Evolutionary conservation across 192 early-diverging fungal species (phyloP).

Genomic region (Backusella macrospora): DNA sequence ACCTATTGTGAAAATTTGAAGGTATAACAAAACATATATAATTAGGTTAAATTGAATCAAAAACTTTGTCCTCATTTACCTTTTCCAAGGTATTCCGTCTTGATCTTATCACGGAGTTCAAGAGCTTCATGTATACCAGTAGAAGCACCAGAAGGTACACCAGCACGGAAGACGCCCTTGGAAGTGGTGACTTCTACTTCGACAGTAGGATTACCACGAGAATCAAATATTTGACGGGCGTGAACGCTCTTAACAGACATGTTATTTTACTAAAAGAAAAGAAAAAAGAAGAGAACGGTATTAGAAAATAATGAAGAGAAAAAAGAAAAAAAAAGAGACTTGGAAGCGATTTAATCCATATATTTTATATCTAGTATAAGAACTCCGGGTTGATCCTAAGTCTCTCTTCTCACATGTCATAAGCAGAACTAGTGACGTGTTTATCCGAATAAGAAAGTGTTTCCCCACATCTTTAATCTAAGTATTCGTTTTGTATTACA

Average conservation of each 20-base stretch:
- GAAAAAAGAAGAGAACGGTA: conserved; percentile 6
- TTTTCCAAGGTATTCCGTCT: conserved; percentile 80
- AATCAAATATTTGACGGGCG: conserved; percentile 96
- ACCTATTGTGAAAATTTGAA: conserved; percentile 51
- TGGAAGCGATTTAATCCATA: not conserved
- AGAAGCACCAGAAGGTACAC: conserved; percentile 97
- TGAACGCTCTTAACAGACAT: conserved; percentile 15
- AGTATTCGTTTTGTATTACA: not conserved
- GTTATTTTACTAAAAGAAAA: conserved; percentile 28
- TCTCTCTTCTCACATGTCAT: conserved; percentile 12
- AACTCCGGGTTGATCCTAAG: conserved; percentile 11
- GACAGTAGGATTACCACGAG: conserved; percentile 98
- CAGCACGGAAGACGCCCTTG: conserved; percentile 95
- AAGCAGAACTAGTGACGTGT: not conserved
- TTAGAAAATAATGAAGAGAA: conserved; percentile 17
- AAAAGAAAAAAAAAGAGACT: conserved; percentile 13
- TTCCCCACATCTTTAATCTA: not conserved
- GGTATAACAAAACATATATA: not conserved
- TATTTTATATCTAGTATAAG: conserved; percentile 6
- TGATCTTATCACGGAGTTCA: conserved; percentile 93
- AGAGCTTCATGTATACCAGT: conserved; percentile 99
- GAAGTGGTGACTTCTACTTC: conserved; percentile 96
- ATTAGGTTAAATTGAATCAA: conserved; percentile 29
- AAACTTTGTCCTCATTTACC: not conserved
- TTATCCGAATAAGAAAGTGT: not conserved